phyloP scores from a whole-genome alignment of 192 early-diverging fungal species.

The Pilobolus umbonatus region DNA sequence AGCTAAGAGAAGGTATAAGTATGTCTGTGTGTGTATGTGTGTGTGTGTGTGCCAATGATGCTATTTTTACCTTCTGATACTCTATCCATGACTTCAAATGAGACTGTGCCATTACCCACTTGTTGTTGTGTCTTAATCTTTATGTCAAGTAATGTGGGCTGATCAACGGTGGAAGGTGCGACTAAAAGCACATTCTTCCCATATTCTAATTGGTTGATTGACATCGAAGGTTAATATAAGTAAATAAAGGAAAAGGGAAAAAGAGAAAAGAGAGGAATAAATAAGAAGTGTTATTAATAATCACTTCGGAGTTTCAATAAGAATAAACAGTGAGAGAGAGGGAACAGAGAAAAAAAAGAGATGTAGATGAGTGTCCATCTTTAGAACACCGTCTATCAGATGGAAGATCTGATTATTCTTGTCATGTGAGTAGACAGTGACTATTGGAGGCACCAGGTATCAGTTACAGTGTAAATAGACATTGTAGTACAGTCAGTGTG shows the following conservation, averaged over 20 bases:
- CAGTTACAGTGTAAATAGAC: too few species aligned
- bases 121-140: conserved; percentile 37
- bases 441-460: too few species aligned
- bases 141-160: conserved; percentile 38
- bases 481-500: too few species aligned
- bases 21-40: not conserved
- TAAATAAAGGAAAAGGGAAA: not conserved
- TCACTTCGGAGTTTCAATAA: too few species aligned
- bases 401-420: too few species aligned
- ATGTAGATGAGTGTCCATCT: too few species aligned
- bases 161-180: conserved; percentile 37
- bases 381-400: too few species aligned
- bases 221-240: not conserved
- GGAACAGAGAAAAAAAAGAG: too few species aligned
- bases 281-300: not conserved
- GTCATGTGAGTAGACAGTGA: too few species aligned
- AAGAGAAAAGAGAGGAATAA: not conserved
- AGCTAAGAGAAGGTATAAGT: conserved; percentile 29
- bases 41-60: not conserved
- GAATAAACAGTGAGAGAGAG: too few species aligned
- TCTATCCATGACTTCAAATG: conserved; percentile 86
- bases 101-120: conserved; percentile 56
- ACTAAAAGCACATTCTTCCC: conserved; percentile 45
- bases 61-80: conserved; percentile 47
- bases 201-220: not conserved